Percentiles rank a stretch among this genome's conserved stretches.
Conservation (phyloP, 2,329 filamentous ascomycete species). For the Bretziella fagacearum region DNA sequence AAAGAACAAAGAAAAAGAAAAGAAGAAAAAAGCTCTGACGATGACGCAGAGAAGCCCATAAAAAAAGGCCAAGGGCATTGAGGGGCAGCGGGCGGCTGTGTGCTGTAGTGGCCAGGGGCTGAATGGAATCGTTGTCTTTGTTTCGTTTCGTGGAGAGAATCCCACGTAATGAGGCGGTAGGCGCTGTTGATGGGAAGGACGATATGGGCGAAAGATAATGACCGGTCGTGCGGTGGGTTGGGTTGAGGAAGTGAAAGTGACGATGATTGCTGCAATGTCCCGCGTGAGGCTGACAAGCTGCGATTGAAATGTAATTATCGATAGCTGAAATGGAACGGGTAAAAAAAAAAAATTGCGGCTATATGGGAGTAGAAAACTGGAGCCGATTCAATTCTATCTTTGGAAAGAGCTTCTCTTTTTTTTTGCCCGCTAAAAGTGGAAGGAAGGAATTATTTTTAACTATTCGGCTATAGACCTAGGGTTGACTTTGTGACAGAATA, state of each 20-base stretch:
- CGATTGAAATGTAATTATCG: no score
- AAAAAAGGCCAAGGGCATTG: not conserved
- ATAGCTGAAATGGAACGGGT: not conserved
- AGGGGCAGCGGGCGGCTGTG: slow-evolving; percentile 2
- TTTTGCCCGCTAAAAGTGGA: no score
- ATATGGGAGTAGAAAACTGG: not conserved
- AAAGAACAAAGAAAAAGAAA: not conserved
- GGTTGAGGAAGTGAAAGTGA: no score
- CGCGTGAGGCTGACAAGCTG: no score
- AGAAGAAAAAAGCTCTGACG: slow-evolving; percentile 1
- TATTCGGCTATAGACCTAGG: no score
- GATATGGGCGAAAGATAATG: no score
- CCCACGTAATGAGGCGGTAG: not conserved
- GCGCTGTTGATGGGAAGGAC: no score
- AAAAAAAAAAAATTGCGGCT: not conserved
- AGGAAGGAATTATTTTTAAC: no score
- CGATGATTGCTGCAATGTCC: no score
- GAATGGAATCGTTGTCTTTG: not conserved
- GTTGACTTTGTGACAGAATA: no score
- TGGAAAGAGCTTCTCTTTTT: not conserved
- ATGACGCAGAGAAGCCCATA: slow-evolving; percentile 4
- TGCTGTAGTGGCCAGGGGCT: slow-evolving; percentile 2
- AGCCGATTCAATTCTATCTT: not conserved
- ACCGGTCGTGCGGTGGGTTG: no score
- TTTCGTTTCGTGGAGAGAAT: not conserved